These are phyloP conservation scores for Coemansia sp. DNA, from an alignment of 192 early-diverging fungal genomes.

Conservation along the genomic window DNA sequence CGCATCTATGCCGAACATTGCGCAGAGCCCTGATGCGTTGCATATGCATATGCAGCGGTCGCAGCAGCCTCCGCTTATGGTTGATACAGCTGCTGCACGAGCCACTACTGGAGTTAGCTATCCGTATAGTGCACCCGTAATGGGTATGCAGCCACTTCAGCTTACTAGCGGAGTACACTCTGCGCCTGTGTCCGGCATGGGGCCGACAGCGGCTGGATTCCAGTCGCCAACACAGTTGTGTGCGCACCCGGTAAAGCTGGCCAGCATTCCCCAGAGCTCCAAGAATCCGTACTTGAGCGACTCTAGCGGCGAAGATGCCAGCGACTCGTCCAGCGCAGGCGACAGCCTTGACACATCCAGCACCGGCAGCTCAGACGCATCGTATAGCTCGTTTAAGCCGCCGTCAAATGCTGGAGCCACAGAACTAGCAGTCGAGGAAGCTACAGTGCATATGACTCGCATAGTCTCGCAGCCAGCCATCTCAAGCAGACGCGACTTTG, in stretches of 20 bases:
- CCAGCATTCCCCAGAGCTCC: slow-evolving; percentile 15
- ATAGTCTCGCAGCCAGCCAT: slow-evolving; percentile 15
- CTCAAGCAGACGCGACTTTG: background rate
- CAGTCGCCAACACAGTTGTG: slow-evolving; percentile 7
- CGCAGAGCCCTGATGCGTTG: background rate
- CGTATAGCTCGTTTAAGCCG: slow-evolving; percentile 6
- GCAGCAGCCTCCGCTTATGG: slow-evolving; percentile 11
- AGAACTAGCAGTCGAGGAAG: background rate
- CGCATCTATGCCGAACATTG: slow-evolving; percentile 46
- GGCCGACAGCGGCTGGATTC: background rate
- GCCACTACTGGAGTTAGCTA: background rate
- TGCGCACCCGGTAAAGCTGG: slow-evolving; percentile 48
- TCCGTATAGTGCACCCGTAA: background rate
- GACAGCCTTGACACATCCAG: slow-evolving; percentile 23
- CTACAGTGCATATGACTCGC: background rate
- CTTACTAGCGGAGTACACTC: background rate
- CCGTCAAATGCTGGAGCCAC: background rate
- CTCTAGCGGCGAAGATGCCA: slow-evolving; percentile 20
- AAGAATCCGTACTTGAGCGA: slow-evolving; percentile 51
- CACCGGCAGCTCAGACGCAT: slow-evolving; percentile 31
- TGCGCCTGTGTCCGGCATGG: background rate
- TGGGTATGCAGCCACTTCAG: background rate
- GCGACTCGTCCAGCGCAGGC: slow-evolving; percentile 4
- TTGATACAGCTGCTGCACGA: slow-evolving; percentile 14
- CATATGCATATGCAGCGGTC: slow-evolving; percentile 3